Evolutionary conservation across 2,329 filamentous ascomycete genomes (phyloP), one percentile per base, ranked within the genome.

Genomic region (Verticillium tricorpus): DNA sequence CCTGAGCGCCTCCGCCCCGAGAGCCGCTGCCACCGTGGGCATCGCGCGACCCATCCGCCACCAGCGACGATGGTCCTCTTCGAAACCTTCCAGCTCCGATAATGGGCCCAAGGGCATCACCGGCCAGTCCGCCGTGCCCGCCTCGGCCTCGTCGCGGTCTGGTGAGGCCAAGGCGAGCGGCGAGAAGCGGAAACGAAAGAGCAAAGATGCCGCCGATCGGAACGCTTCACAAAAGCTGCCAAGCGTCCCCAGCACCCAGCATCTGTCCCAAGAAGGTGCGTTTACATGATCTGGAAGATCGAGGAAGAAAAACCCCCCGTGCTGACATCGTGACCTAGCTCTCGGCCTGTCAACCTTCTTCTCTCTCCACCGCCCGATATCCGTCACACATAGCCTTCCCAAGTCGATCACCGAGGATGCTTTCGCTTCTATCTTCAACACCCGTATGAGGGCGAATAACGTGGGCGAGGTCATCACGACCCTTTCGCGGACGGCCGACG

Each of bases 361-460:
- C 81, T 96, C 93, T 65, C 89, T 96, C 67, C 92, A 99, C 78
- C 89, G 95, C 64, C 95, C 95, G 56, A 94, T 99, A 71, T 96
- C 92, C 61, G 87, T 97, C 67, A 93, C 89, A 58, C 88, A 89
- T 69, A 89, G 89, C 67, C 89, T 97, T 71, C 95, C 90, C 61
- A 87, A 85, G 69, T 80, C 84, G 22, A 84, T 93, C 56, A 87
- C 85, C 59, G 82, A 89, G 65, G 89, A 91, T 72, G 84, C 89
- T 58, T 97, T 98, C 75, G 89, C 91, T 65, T 84, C 89, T 71
- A 93, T 99, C 71, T 98, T 98, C 75, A 82, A 88, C 55, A 73
- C 79, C 62, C 83, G 81, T 60, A 75, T 77, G 25, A 81, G 81
- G 67, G 70, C 75, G 64, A 78, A 77, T 71, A 77, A 80, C 79